A percentile compares a stretch with the other conserved stretches of the same genome.
Evolutionary conservation across 352 stramenopile species (phyloP).

Genomic region (Globisporangium canariense): DNA sequence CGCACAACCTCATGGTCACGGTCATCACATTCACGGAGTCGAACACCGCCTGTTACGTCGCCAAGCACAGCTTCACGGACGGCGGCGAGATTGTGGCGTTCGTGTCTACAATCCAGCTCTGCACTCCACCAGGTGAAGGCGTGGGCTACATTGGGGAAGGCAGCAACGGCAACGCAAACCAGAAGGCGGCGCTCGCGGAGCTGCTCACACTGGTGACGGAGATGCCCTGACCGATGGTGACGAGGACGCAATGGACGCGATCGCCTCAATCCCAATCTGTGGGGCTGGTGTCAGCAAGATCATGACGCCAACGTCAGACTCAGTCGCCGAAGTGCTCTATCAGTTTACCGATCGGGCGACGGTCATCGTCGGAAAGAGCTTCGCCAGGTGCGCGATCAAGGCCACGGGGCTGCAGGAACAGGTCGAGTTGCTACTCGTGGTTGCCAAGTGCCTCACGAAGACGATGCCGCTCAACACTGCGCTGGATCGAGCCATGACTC

Average conservation of each 20-base stretch:
- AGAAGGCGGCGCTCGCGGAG: constrained; percentile 58
- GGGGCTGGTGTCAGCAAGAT: constrained; percentile 35
- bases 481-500: constrained; percentile 17
- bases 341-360: constrained; percentile 58
- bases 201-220: constrained; percentile 31
- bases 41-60: constrained; percentile 46
- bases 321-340: constrained; percentile 45
- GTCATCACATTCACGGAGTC: constrained; percentile 72
- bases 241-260: constrained; percentile 24
- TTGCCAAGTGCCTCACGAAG: constrained; percentile 48
- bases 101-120: constrained; percentile 39
- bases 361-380: constrained; percentile 49
- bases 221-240: neutral
- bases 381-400: constrained; percentile 55
- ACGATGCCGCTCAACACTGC: constrained; percentile 45
- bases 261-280: constrained; percentile 22
- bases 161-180: constrained; percentile 63
- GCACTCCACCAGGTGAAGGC: constrained; percentile 30
- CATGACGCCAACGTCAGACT: constrained; percentile 26
- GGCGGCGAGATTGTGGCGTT: constrained; percentile 35
- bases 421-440: constrained; percentile 52
- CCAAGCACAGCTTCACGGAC: constrained; percentile 54
- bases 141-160: constrained; percentile 35
- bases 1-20: constrained; percentile 51
- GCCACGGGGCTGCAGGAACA: constrained; percentile 45